Base-by-base conservation (phyloP, 1,139 yeast species). In the Debaryomycetaceae sp. region DNA sequence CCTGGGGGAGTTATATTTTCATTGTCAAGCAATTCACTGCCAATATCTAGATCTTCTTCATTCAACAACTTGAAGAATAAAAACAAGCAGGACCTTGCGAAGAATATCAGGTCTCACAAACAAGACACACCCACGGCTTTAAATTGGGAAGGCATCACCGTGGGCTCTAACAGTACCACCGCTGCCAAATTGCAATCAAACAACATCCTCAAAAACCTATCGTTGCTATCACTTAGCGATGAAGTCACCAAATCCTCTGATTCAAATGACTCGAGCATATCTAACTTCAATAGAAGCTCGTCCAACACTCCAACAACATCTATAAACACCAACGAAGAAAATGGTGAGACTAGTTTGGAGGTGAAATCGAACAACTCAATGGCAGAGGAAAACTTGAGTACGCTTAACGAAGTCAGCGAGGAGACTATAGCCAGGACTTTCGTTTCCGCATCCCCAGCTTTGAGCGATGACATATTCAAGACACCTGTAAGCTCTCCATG, bases 271-370 rank as follows among this genome's bases (percentile, higher is more conserved):
- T 54, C 61, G 5, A 49, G 52, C 17, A 39, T 58, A 5, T 61
- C 65, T 4, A 61, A 58, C 36, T 55, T 54, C 35, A 58, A 55
- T 41, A 51, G 67, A 29, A 57, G 64, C 9, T 47, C 56, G 32
- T 57, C 69, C 1, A 66, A 63, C 34, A 67, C 73, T 5, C 73
- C 74, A 1, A 65, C 64, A 30, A 66, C 73, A 2, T 64, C 70
- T 2, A 63, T 67, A 17, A 57, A 56, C 30, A 44, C 47, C 11
- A 39, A 49, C 1, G 49, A 41, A 24, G 53, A 50, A 17, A 31
- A 11, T 31, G 4, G 11, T 33, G 35, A 36, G 14, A 28, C 14
- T 18, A 17, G n/a, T 8, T 9, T 24, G 13, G 35, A 32, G 13
- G 15, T 22, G 17, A 34, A 38, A 13, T 26, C 38, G n/a, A 24